Evolutionary conservation across 2,329 filamentous ascomycete species (phyloP).

Genomic region (Metarhizium album): DNA sequence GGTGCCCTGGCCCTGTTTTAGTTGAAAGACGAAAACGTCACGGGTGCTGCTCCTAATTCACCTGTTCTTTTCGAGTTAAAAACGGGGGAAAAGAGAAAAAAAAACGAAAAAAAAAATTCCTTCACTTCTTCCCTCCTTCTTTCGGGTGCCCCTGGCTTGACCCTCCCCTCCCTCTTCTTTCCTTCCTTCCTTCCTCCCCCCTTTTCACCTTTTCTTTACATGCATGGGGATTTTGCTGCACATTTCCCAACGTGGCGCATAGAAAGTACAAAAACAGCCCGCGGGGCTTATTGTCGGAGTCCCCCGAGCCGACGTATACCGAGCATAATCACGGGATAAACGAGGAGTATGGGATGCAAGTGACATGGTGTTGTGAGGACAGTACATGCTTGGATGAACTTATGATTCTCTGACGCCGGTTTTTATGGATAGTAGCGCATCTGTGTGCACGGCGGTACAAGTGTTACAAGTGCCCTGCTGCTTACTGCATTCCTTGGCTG

Average conservation of each 20-base stretch:
- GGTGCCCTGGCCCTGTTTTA: slow-evolving; percentile 9
- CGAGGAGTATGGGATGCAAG: neutral
- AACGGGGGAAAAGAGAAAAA: too few species aligned
- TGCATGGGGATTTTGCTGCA: neutral
- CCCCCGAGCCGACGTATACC: too few species aligned
- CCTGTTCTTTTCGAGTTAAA: too few species aligned
- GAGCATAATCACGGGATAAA: neutral
- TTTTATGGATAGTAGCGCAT: slow-evolving; percentile 1
- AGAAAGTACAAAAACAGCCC: neutral
- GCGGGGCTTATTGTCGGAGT: too few species aligned
- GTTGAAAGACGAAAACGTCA: neutral
- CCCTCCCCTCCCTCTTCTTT: too few species aligned
- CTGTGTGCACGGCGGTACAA: neutral
- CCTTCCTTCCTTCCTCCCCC: neutral
- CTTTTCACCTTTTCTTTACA: neutral
- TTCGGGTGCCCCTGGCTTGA: too few species aligned
- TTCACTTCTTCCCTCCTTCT: neutral
- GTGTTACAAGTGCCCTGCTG: too few species aligned
- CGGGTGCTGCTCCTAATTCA: too few species aligned
- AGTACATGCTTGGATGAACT: slow-evolving; percentile 3
- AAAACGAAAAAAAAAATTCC: too few species aligned
- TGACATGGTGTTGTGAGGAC: neutral
- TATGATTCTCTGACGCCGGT: neutral
- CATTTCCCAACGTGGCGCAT: neutral
- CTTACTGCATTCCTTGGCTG: neutral